Conservation (phyloP, 2,329 filamentous ascomycete genomes). For the Pseudopithomyces chartarum region DNA sequence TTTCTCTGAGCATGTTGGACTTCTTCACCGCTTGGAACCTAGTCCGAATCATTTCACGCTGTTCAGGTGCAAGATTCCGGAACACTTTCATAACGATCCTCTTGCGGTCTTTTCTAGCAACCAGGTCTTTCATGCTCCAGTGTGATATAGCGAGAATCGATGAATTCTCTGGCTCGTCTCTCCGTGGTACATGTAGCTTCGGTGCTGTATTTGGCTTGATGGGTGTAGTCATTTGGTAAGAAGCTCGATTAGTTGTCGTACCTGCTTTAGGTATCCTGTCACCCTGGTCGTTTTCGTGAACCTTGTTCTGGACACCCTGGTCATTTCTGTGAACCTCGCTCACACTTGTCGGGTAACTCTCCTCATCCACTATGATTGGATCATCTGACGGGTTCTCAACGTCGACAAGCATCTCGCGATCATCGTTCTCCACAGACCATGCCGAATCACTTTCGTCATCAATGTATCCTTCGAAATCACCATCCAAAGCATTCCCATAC, state of each 20-base stretch:
- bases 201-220: not conserved
- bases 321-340: too few species aligned
- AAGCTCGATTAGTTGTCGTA: not conserved
- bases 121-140: conserved; percentile 45
- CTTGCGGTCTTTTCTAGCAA: conserved; percentile 47
- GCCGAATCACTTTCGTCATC: not conserved
- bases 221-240: not conserved
- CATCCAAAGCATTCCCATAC: conserved; percentile 13
- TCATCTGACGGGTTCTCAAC: not conserved
- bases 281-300: too few species aligned
- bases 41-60: conserved; percentile 27
- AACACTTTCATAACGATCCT: conserved; percentile 53
- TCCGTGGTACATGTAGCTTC: conserved; percentile 1
- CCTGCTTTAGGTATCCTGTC: not conserved
- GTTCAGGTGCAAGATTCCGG: conserved; percentile 27
- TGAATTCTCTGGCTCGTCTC: conserved; percentile 29
- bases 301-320: too few species aligned
- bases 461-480: not conserved
- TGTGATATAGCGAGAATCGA: conserved; percentile 29
- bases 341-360: too few species aligned
- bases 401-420: not conserved
- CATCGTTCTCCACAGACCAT: not conserved
- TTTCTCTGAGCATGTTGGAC: conserved; percentile 27
- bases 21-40: conserved; percentile 26
- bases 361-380: too few species aligned